Conservation (phyloP, 352 stramenopile species). For the Globisporangium nagaii region DNA sequence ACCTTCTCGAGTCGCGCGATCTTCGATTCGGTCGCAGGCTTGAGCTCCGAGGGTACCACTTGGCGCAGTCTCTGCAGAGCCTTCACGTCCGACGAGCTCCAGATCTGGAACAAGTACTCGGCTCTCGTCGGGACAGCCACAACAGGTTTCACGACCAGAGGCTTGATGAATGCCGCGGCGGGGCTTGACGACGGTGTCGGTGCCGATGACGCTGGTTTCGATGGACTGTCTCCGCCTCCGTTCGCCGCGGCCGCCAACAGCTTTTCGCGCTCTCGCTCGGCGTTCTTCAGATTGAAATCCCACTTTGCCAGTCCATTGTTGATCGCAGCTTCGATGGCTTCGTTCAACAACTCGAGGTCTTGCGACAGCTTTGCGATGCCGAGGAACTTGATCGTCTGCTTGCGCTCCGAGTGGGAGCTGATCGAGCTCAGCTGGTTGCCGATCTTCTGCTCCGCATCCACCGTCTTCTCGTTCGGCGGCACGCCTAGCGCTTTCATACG, state of each 20-base stretch:
- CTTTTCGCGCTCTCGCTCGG: conserved; percentile 60
- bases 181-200: background rate
- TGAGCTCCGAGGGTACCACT: conserved; percentile 18
- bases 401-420: conserved; percentile 50
- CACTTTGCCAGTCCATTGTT: conserved; percentile 64
- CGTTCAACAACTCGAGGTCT: conserved; percentile 58
- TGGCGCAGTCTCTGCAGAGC: conserved; percentile 20
- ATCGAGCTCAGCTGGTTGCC: conserved; percentile 21
- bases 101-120: conserved; percentile 34
- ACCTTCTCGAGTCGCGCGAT: conserved; percentile 39
- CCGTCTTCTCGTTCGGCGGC: conserved; percentile 23
- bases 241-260: conserved; percentile 22
- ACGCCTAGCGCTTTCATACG: conserved; percentile 36
- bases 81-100: conserved; percentile 21
- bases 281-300: conserved; percentile 82
- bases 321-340: conserved; percentile 59
- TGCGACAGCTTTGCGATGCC: conserved; percentile 63
- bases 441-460: conserved; percentile 27
- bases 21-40: conserved; percentile 32
- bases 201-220: background rate
- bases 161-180: background rate
- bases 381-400: conserved; percentile 75
- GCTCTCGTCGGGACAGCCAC: conserved; percentile 6
- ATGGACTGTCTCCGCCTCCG: background rate
- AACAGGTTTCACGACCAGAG: conserved; percentile 4